Percentiles rank a stretch among this genome's conserved stretches.
These are phyloP conservation scores for Boletus sp. DNA, from an alignment of 1,284 basidiomycete species.

Conservation along the genomic window DNA sequence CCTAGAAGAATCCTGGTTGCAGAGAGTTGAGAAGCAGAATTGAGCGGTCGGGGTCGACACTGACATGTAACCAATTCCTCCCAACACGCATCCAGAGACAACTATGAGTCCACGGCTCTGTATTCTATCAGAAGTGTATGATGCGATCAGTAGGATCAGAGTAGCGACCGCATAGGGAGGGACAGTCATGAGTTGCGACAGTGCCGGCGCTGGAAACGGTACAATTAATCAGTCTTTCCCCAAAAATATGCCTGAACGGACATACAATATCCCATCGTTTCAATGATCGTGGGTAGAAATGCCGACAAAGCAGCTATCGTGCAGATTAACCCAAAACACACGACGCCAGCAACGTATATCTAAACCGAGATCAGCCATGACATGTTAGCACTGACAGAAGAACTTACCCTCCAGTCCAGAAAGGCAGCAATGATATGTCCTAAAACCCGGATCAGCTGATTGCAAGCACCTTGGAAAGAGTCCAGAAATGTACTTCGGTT, in stretches of 20 bases:
- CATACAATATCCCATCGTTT: slow-evolving; percentile 62
- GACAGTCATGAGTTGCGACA: slow-evolving; percentile 70
- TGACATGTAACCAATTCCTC: slow-evolving; percentile 57
- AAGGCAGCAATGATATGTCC: slow-evolving; percentile 64
- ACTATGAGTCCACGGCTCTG: slow-evolving; percentile 69
- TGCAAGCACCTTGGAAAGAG: background rate
- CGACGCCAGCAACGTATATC: slow-evolving; percentile 61
- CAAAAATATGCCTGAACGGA: background rate
- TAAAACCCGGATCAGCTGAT: slow-evolving; percentile 22
- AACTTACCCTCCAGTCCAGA: slow-evolving; percentile 64
- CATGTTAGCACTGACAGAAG: background rate
- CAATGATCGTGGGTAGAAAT: slow-evolving; percentile 82
- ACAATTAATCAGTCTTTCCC: background rate
- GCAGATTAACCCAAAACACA: slow-evolving; percentile 77
- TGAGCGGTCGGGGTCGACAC: slow-evolving; percentile 1
- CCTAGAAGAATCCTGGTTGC: slow-evolving; percentile 22
- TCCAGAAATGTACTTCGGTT: slow-evolving; percentile 48
- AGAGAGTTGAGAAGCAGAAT: background rate
- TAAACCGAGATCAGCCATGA: slow-evolving; percentile 24
- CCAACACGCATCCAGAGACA: slow-evolving; percentile 44
- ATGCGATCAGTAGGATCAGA: slow-evolving; percentile 57
- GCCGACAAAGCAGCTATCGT: slow-evolving; percentile 76
- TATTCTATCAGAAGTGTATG: slow-evolving; percentile 65
- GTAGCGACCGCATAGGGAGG: slow-evolving; percentile 79
- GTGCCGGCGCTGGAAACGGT: slow-evolving; percentile 40